Evolutionary conservation across 352 stramenopile species (phyloP).

Genomic region (Phytophthora cryptogea): DNA sequence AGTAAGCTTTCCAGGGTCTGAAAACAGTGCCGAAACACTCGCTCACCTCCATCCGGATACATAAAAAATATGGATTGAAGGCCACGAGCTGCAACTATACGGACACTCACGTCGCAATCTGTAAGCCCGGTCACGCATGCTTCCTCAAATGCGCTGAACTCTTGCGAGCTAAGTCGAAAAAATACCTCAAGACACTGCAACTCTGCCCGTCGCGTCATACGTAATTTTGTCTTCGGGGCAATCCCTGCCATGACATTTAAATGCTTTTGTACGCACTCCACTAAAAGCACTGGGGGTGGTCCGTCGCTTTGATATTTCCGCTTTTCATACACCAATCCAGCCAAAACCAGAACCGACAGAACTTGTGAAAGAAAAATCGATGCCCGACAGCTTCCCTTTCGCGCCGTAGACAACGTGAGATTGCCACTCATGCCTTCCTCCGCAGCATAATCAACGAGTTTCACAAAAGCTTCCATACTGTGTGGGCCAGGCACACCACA

Average conservation of each 20-base stretch:
- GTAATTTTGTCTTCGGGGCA: constrained; percentile 24
- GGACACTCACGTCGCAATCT: constrained; percentile 64
- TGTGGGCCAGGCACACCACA: constrained; percentile 60
- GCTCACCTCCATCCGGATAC: constrained; percentile 69
- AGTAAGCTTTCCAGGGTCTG: constrained; percentile 33
- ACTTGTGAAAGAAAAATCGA: constrained; percentile 63
- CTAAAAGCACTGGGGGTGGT: constrained; percentile 47
- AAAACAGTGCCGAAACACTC: constrained; percentile 64
- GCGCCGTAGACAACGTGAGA: constrained; percentile 24
- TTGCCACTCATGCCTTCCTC: constrained; percentile 44
- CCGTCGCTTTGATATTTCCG: constrained; percentile 61
- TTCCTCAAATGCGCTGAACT: constrained; percentile 64
- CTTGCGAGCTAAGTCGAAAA: constrained; percentile 61
- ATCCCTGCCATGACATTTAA: constrained; percentile 29
- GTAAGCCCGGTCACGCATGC: constrained; percentile 45
- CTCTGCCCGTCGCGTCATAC: constrained; percentile 41
- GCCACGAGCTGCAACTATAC: constrained; percentile 43
- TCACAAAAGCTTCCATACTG: constrained; percentile 60
- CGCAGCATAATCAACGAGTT: constrained; percentile 55
- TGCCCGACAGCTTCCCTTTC: constrained; percentile 31
- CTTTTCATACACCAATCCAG: constrained; percentile 55
- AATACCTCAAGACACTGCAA: constrained; percentile 65
- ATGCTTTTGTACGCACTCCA: constrained; percentile 48
- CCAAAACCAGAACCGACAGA: constrained; percentile 47
- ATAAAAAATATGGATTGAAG: constrained; percentile 82